phyloP scores from a whole-genome alignment of 352 stramenopile species.

The Phytophthora fragariae region DNA sequence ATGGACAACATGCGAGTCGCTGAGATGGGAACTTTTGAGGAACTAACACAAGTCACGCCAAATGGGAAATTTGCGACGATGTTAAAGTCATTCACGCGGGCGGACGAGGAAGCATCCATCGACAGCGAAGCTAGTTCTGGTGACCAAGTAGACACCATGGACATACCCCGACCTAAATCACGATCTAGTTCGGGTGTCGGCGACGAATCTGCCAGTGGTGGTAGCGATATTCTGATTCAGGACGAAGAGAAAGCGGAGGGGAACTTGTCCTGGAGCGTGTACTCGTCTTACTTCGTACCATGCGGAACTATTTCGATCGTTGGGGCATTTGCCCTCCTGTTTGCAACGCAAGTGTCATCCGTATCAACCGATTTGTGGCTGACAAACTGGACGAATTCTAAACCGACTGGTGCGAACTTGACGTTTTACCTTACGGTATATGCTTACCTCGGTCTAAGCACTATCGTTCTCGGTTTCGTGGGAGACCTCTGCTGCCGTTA shows the following conservation, averaged over 20 bases:
- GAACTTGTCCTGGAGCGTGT: conserved; percentile 48
- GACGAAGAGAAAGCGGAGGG: conserved; percentile 57
- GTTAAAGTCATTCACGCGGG: conserved; percentile 35
- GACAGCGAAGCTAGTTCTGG: conserved; percentile 5
- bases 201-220: background rate
- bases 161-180: conserved; percentile 17
- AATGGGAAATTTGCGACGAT: conserved; percentile 58
- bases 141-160: background rate
- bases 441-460: conserved; percentile 60
- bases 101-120: conserved; percentile 10
- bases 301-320: conserved; percentile 50
- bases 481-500: conserved; percentile 58
- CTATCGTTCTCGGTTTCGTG: conserved; percentile 58
- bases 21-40: conserved; percentile 69
- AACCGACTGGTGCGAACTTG: conserved; percentile 32
- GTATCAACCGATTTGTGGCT: conserved; percentile 78
- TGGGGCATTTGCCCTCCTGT: conserved; percentile 45
- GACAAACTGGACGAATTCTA: conserved; percentile 58
- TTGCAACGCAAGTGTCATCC: conserved; percentile 55
- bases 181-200: conserved; percentile 21
- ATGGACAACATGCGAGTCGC: conserved; percentile 73
- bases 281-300: conserved; percentile 57
- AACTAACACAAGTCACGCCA: conserved; percentile 48
- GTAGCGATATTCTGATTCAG: conserved; percentile 42
- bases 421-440: conserved; percentile 65